Evolutionary conservation across 2,329 filamentous ascomycete genomes (phyloP).

Genomic region (Talaromyces sp.): DNA sequence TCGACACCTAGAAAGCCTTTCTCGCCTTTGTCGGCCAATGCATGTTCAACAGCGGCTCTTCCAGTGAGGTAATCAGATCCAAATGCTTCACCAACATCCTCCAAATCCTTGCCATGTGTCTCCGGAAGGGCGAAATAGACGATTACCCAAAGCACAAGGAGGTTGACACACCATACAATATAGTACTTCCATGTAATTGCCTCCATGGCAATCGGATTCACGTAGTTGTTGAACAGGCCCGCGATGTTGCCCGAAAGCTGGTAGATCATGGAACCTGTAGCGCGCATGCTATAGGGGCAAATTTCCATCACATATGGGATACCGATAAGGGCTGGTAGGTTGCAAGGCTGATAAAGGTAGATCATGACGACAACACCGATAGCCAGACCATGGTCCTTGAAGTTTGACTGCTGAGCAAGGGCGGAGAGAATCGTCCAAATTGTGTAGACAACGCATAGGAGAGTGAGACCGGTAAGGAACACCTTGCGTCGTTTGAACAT

Average conservation of each 20-base stretch:
- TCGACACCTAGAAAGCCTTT: not conserved
- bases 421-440: not conserved
- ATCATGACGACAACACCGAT: not conserved
- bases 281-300: not conserved
- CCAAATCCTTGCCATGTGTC: constrained; percentile 66
- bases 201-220: not conserved
- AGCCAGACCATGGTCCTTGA: not conserved
- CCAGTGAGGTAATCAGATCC: not conserved
- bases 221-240: not conserved
- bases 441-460: not conserved
- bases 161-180: not conserved
- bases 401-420: not conserved
- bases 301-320: not conserved
- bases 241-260: not conserved
- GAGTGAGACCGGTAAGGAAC: not conserved
- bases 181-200: not conserved
- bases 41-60: not conserved
- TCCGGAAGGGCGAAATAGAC: constrained; percentile 49
- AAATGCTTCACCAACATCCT: constrained; percentile 45
- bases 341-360: not conserved
- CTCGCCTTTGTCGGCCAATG: not conserved
- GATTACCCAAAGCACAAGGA: constrained; percentile 18
- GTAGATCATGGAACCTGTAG: not conserved
- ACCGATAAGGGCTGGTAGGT: not conserved
- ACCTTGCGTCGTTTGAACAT: not conserved